These are phyloP conservation scores for Acorus gramineus DNA, from an alignment of 106 monocot genomes.

Conservation along the genomic window DNA sequence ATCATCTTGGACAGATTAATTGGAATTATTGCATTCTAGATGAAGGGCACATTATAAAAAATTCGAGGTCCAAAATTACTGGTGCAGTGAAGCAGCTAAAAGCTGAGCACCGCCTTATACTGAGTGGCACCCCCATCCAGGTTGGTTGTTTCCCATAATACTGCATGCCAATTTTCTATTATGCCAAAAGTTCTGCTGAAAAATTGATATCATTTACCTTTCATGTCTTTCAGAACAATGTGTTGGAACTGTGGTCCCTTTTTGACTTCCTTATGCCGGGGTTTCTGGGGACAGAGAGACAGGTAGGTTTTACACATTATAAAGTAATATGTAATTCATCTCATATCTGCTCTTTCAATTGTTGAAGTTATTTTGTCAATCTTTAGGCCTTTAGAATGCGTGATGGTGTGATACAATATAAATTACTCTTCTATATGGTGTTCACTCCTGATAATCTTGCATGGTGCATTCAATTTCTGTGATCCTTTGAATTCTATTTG, in stretches of 20 bases:
- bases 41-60: conserved; percentile 98
- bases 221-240: conserved; percentile 76
- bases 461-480: no score
- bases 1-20: conserved; percentile 53
- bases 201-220: neutral
- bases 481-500: no score
- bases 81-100: conserved; percentile 78
- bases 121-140: conserved; percentile 98
- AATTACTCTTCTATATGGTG: no score
- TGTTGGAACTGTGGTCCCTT: conserved; percentile 96
- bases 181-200: neutral
- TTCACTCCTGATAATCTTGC: no score
- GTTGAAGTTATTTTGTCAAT: no score
- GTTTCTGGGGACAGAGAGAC: conserved; percentile 93
- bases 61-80: conserved; percentile 89
- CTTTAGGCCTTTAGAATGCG: no score
- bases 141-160: conserved; percentile 11
- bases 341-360: no score
- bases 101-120: conserved; percentile 90
- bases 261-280: conserved; percentile 99
- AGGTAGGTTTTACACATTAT: conserved; percentile 28
- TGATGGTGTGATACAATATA: no score
- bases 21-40: conserved; percentile 99
- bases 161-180: neutral
- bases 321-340: no score